Evolutionary conservation across 164 flowering plant genomes (phyloP), one percentile per base, ranked within the genome.

Genomic region (Euptelea pleiosperma): DNA sequence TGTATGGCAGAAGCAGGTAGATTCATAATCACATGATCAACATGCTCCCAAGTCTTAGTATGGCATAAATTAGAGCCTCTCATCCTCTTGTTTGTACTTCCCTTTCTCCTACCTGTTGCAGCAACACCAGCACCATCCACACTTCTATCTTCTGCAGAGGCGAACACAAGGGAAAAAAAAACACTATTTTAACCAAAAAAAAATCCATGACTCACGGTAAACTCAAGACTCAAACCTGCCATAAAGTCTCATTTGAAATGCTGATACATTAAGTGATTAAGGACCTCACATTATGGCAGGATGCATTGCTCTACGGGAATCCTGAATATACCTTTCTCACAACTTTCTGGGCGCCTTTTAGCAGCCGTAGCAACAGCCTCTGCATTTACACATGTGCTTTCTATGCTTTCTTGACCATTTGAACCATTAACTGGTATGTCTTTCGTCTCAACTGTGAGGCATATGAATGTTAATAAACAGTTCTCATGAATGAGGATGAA

Each of bases 1-100:
- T 85, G 74, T 44, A 94, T 29, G 35, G 99, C 98, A 70, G 99
- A 94, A 57, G 98, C 98, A 56, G 98, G 99, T 57, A 94, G 74
- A 68, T 94, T 94, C 99, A 94, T 91, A 28, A 94, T 63, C 47
- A 89, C 80, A 70, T 94, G 99, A 75, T 94, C 98, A 69, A 91
- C 59, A 75, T 85, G 98, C 70, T 89, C 99, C 95, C 96, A 89
- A 4, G 91, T 70, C 66, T 79, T 86, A 18, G 67, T 50, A 47
- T 49, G 59, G 28, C 70, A 63, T 31, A 76, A 61, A 41, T 42
- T 75, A 52, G 68, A 71, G 43, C 76, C 52, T 63, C 68, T 81
- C 64, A 77, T 76, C 70, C 86, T 78, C 70, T 93, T 90, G 65
- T 76, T 82, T 36, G 44, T 52, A 42, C 67, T 65, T 64, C 73